These are phyloP conservation scores for Kodamaea fungicola DNA, from an alignment of 1,139 yeast species.

Conservation along the genomic window DNA sequence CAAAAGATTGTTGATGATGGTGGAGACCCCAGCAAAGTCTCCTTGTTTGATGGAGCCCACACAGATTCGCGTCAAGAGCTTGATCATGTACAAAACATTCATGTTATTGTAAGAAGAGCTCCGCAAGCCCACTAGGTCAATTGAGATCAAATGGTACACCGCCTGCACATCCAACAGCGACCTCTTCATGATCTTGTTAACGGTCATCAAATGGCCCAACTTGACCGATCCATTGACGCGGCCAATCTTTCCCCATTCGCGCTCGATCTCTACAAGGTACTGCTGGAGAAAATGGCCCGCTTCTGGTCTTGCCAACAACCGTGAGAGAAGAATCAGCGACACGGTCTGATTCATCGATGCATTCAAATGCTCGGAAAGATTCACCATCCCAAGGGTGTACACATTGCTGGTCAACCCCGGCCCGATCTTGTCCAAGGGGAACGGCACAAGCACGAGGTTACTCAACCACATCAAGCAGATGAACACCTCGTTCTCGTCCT, in stretches of 20 bases:
- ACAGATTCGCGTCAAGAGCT: constrained; percentile 32
- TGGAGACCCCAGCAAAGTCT: constrained; percentile 18
- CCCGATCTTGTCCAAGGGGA: constrained; percentile 47
- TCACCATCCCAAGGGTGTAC: constrained; percentile 26
- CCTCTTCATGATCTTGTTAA: constrained; percentile 36
- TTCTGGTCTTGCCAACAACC: constrained; percentile 36
- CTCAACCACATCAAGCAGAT: constrained; percentile 71
- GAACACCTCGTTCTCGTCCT: constrained; percentile 55
- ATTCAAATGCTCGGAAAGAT: constrained; percentile 23
- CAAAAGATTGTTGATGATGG: constrained; percentile 27
- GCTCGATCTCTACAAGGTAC: constrained; percentile 17
- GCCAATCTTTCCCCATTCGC: constrained; percentile 16
- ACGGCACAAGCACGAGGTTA: constrained; percentile 68
- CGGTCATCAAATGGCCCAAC: constrained; percentile 36
- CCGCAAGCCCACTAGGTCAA: constrained; percentile 10
- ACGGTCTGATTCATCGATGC: constrained; percentile 28
- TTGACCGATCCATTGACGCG: constrained; percentile 16
- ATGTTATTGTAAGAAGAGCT: constrained; percentile 17
- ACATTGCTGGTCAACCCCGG: constrained; percentile 31
- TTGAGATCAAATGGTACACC: constrained; percentile 15
- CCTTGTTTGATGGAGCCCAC: constrained; percentile 12
- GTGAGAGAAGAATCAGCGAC: constrained; percentile 34
- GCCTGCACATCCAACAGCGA: constrained; percentile 6
- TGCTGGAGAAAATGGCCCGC: constrained; percentile 12
- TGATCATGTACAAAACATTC: constrained; percentile 29